A percentile compares a stretch with the other conserved stretches of the same genome.
Evolutionary conservation across 306 rosid species (phyloP).

Genomic region (Biancaea sappan): DNA sequence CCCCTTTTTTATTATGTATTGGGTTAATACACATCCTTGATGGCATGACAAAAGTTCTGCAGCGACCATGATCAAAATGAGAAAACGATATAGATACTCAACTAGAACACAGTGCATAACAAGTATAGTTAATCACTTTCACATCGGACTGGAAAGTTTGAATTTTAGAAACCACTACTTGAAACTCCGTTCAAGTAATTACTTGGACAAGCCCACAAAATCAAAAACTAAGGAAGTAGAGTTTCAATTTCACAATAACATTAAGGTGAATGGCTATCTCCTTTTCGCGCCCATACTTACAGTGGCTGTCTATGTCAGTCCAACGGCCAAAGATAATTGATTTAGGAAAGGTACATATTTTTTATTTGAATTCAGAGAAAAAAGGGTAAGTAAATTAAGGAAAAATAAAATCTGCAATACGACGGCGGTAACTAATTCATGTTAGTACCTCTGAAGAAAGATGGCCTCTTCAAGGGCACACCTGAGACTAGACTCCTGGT

Average conservation of each 20-base stretch:
- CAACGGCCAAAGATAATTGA: background rate
- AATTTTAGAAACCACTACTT: background rate
- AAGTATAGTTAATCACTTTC: background rate
- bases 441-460: constrained; percentile 59
- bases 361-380: background rate
- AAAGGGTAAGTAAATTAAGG: background rate
- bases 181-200: background rate
- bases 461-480: constrained; percentile 94
- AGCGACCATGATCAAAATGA: constrained; percentile 23
- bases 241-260: background rate
- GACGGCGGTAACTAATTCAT: background rate
- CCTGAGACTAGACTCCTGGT: constrained; percentile 96
- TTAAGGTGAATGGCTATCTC: background rate
- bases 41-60: constrained; percentile 95
- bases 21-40: constrained; percentile 96
- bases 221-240: background rate
- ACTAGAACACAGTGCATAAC: background rate
- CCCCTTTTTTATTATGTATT: constrained; percentile 84
- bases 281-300: background rate
- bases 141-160: background rate
- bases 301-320: background rate
- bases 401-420: constrained; percentile 6
- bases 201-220: background rate
- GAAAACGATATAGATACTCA: background rate
- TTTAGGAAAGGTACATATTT: background rate